Conservation (phyloP, 176 grass and related monocot genomes). For the Raddia distichophylla region DNA sequence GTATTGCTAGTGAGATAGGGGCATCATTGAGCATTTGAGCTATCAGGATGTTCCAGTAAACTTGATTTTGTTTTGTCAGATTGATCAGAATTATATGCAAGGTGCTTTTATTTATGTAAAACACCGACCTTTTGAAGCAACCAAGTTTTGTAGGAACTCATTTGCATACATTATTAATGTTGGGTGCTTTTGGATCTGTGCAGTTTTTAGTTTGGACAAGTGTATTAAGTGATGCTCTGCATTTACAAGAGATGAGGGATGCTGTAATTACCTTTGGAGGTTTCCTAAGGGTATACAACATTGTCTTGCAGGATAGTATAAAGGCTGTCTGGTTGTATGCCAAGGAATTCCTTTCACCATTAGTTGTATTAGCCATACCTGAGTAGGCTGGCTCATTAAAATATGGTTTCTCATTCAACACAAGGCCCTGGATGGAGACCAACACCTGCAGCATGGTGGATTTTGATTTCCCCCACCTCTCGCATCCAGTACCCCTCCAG, state of each 20-base stretch:
- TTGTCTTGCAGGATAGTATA: slow-evolving; percentile 67
- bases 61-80: background rate
- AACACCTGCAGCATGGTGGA: slow-evolving; percentile 77
- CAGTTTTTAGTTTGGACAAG: background rate
- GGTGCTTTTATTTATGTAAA: background rate
- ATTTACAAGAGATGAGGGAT: background rate
- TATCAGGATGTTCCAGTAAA: background rate
- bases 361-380: slow-evolving; percentile 38
- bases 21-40: background rate
- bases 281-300: slow-evolving; percentile 59
- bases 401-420: slow-evolving; percentile 75
- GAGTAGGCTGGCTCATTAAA: slow-evolving; percentile 73
- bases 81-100: background rate
- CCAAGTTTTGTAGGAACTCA: background rate
- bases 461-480: slow-evolving; percentile 70
- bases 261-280: slow-evolving; percentile 61
- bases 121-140: background rate
- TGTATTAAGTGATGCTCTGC: background rate
- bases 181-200: background rate
- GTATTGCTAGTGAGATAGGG: background rate
- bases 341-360: slow-evolving; percentile 65
- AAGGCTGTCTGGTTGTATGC: slow-evolving; percentile 69
- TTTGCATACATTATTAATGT: background rate
- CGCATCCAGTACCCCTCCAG: slow-evolving; percentile 69
- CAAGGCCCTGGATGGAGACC: slow-evolving; percentile 76